These are phyloP conservation scores for Coemansia sp. DNA, from an alignment of 192 early-diverging fungal genomes.

Conservation along the genomic window DNA sequence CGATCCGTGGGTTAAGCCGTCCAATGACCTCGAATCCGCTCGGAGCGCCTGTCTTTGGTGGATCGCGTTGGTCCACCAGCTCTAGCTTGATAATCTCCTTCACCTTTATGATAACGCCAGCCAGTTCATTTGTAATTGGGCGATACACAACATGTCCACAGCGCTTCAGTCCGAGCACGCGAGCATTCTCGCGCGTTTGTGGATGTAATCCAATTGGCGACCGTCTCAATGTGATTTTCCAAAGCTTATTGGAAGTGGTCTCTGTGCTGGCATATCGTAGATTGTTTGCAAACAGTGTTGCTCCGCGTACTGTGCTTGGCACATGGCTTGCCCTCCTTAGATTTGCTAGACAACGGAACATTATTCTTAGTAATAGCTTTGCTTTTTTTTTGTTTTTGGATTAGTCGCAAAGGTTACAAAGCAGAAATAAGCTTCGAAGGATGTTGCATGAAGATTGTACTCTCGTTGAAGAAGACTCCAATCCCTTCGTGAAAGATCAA, in stretches of 20 bases:
- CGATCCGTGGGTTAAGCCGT: constrained; percentile 43
- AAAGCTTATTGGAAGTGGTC: constrained; percentile 37
- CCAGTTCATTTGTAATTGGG: constrained; percentile 51
- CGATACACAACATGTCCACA: constrained; percentile 61
- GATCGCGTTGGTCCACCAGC: constrained; percentile 38
- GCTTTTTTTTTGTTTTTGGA: neutral
- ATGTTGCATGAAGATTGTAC: neutral
- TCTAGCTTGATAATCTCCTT: constrained; percentile 63
- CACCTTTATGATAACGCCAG: constrained; percentile 63
- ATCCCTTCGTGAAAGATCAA: neutral
- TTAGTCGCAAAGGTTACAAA: neutral
- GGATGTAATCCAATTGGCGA: constrained; percentile 60
- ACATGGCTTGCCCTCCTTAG: constrained; percentile 4
- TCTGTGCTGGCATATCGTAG: constrained; percentile 8
- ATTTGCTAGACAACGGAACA: constrained; percentile 22
- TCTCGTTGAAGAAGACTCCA: neutral
- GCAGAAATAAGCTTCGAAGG: neutral
- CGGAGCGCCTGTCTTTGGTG: constrained; percentile 19
- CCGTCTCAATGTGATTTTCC: constrained; percentile 62
- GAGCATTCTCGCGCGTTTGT: constrained; percentile 49
- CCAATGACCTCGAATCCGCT: constrained; percentile 50
- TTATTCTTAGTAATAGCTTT: neutral
- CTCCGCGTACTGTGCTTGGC: neutral
- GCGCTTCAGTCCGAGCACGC: constrained; percentile 55
- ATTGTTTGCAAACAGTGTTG: neutral